These are phyloP conservation scores for Crithidia fasciculata DNA, from an alignment of 208 protist species.

Conservation along the genomic window DNA sequence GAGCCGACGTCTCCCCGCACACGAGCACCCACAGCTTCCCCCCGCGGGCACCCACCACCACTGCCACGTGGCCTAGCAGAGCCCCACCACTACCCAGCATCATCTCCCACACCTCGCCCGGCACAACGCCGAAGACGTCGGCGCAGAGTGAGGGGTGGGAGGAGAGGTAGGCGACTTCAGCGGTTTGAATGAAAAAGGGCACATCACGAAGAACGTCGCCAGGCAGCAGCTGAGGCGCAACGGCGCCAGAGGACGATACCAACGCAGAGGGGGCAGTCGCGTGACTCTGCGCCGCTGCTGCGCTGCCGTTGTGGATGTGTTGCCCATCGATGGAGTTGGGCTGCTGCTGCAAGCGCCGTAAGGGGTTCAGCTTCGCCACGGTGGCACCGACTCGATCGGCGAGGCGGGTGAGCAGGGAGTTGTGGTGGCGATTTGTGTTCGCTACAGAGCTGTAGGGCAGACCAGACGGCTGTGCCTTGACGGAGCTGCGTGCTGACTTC, in stretches of 20 bases:
- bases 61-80: conserved; percentile 22
- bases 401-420: conserved; percentile 16
- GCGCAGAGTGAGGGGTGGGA: conserved; percentile 65
- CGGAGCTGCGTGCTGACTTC: conserved; percentile 2
- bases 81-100: conserved; percentile 10
- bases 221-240: conserved; percentile 20
- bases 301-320: no score
- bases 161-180: conserved; percentile 70
- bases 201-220: conserved; percentile 75
- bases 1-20: conserved; percentile 40
- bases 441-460: conserved; percentile 19
- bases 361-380: conserved; percentile 4
- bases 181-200: conserved; percentile 58
- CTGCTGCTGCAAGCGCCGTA: conserved; percentile 19
- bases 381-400: conserved; percentile 10
- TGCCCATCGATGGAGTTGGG: no score
- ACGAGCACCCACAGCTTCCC: conserved; percentile 64
- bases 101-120: conserved; percentile 63
- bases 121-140: conserved; percentile 61
- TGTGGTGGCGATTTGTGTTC: background rate
- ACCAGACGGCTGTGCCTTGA: conserved; percentile 4
- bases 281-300: no score
- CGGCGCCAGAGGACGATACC: background rate
- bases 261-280: no score
- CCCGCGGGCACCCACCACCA: conserved; percentile 69